Evolutionary conservation across 2,329 filamentous ascomycete species (phyloP), one percentile per base, ranked within the genome.

Genomic region (Colletotrichum theobromicola): DNA sequence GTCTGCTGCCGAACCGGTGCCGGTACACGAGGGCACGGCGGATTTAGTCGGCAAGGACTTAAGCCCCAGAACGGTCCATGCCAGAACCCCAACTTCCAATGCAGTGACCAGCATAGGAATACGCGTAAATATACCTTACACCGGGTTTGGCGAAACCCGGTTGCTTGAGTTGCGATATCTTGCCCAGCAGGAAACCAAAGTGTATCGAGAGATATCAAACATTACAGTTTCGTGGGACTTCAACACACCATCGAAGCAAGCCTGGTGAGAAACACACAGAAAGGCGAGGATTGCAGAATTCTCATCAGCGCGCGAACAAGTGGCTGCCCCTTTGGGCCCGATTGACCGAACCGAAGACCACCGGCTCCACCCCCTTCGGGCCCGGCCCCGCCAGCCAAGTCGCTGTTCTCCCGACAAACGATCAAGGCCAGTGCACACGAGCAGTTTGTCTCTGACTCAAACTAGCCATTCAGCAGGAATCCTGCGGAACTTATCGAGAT

Each of bases 31-130:
- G 26, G 53, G n/a, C 21, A 26, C 13, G 16, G 21, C 72, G 72
- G 72, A 74, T 55, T 72, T 74, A 72, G 55, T 74, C 61, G 72
- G 72, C 55, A 21, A 71, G 67, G 72, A 74, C 55, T 74, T 74
- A 72, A 74, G 68, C 67, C 67, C 67, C 61, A 71, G 21, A 18
- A 35, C 32, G 46, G 28, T 32, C 57, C 46, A 58, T 70, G n/a
- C 58, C 50, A 58, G 7, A 30, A 18, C 15, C 13, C 30, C 24
- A 68, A 26, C 32, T 34, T 18, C 26, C 35, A 37, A 8, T 34
- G 42, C 4, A 28, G 32, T 15, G 21, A 18, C 15, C 53, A 46
- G 8, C 24, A n/a, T 15, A 18, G 21, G 21, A 53, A 60, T 65
- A 74, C 66, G 60, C 60, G 46, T 65, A 74, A 64, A 26, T 18